Evolutionary conservation across 2,329 filamentous ascomycete species (phyloP), one percentile per base, ranked within the genome.

Genomic region (Acrodontium crateriforme): DNA sequence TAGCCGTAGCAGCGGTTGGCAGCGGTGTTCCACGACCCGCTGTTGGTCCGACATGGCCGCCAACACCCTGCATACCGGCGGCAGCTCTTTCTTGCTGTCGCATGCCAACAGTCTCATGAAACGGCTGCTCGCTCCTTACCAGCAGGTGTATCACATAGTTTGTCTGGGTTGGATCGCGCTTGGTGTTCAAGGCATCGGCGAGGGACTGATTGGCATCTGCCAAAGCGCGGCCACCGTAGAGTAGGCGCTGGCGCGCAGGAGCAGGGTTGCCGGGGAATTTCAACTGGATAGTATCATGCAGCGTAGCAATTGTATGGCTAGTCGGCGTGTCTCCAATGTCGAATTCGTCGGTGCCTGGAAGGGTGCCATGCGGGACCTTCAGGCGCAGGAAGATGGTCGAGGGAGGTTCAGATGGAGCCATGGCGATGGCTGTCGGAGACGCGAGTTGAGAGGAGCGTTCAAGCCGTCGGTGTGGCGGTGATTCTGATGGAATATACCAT

Each of bases 191-290:
- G 3, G 71, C 54, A 18, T 59, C 53, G 16, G 52, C 49, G 30
- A 76, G 47, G 0, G 56, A 63, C 19, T 60, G 58, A 13, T 53
- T 50, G 33, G 67, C 58, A 37, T 65, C 56, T 5, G 58, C 45
- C 5, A 74, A 55, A 16, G 64, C 59, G 31, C 63, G 58, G 12
- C 71, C 71, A 27, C 60, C 54, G 39, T 71, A 73, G 12, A 75
- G 71, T 32, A 76, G 46, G 23, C 69, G 59, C 52, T 74, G 71
- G 23, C 55, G 47, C 11, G 55, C 46, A 1, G 61, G 55, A 6
- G 50, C 28, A 17, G 65, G 62, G 30, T 55, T 54, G 16, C 53
- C 54, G 6, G 64, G 55, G n/a, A 72, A 47, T 7, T 55, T 49
- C 32, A 62, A 44, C 25, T 62, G 56, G 30, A 76, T 66, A 29